Evolutionary conservation across 148 eudicot genomes (phyloP).

Genomic region (Arctostaphylos glauca): DNA sequence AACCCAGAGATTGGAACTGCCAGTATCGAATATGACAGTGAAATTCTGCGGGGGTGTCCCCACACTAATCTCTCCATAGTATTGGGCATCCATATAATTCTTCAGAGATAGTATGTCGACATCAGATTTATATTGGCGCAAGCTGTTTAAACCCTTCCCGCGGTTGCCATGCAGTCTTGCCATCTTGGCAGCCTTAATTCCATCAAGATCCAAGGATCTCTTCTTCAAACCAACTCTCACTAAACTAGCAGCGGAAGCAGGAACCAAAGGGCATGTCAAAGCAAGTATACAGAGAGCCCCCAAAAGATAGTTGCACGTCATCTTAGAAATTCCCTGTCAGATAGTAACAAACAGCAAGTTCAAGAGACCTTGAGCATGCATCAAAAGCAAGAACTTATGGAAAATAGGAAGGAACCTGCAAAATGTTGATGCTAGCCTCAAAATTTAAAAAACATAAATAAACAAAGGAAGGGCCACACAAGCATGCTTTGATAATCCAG

Average conservation of each 20-base stretch:
- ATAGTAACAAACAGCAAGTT: neutral
- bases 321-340: conserved; percentile 28
- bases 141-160: conserved; percentile 27
- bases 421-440: neutral
- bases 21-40: conserved; percentile 83
- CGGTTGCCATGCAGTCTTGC: conserved; percentile 38
- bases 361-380: neutral
- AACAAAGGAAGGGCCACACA: neutral
- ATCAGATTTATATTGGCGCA: conserved; percentile 28
- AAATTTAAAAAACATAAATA: neutral
- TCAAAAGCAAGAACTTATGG: neutral
- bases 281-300: conserved; percentile 38
- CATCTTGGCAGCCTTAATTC: conserved; percentile 48
- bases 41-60: conserved; percentile 87
- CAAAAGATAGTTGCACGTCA: conserved; percentile 40
- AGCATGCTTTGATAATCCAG: neutral
- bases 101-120: conserved; percentile 56
- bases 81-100: conserved; percentile 88
- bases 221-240: conserved; percentile 60
- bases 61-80: conserved; percentile 77
- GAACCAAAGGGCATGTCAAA: conserved; percentile 35
- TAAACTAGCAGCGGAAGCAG: conserved; percentile 46
- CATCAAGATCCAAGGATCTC: conserved; percentile 50
- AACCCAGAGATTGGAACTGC: conserved; percentile 94
- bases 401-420: neutral